Base-by-base conservation (phyloP, 257 asterid species). In the Fraxinus quadrangulata region DNA sequence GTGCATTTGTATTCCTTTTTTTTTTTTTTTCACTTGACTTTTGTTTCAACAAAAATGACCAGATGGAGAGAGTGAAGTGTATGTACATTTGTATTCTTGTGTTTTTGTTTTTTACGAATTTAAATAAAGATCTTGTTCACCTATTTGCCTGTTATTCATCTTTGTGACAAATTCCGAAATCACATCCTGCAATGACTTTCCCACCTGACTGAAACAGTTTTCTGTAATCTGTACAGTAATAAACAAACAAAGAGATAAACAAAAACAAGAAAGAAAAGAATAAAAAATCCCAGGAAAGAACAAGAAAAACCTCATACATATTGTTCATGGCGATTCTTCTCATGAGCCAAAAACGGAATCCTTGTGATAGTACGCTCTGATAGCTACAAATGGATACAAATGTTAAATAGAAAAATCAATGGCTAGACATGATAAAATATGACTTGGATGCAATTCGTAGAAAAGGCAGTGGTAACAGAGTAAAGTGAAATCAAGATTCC, bases 271-370 rank as follows among this genome's bases (percentile, higher is more conserved):
- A 49, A 23, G 31, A 73, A 19, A 69, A 54, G 72, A 24, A 33
- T 0, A 54, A 71, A 37, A 34, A 21, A 56, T 31, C 63, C 30
- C 17, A 34, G 70, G 34, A 71, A 14, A 17, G 21, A 75, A 31
- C n/a, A 78, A 21, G 72, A 72, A 70, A 39, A 78, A 74, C 28
- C 51, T 40, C 90, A 75, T 87, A 93, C 99, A 68, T 91, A 95
- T 82, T 93, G 99, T 83, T 95, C 99, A 34, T 90, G 96, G 36
- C 94, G 86, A 73, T 93, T 95, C 85, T 86, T 93, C 84, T 95
- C 99, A 81, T 95, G 98, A 37, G 92, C 96, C 87, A 83, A 74
- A 79, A 90, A 88, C 11, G 98, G 99, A 42, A 95, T 83, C 85
- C 94, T 89, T 81, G 87, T 71, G 69, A 86, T 74, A 67, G 89